Percentiles rank a stretch among this genome's conserved stretches.
phyloP scores from a whole-genome alignment of 2,329 filamentous ascomycete species.

The Calonectria pseudoturangicola region DNA sequence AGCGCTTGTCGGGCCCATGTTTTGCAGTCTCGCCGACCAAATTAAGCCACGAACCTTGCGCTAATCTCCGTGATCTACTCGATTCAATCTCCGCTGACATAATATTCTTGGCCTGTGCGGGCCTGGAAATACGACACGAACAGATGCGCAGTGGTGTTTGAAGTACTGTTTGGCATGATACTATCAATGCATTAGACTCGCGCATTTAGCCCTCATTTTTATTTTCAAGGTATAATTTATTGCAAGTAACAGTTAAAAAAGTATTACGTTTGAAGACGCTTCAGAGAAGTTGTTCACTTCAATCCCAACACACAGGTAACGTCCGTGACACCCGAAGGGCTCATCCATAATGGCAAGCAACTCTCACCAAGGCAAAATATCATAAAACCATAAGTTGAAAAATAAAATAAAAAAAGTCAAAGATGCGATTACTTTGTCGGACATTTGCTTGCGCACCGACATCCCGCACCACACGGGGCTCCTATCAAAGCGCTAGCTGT shows the following conservation, averaged over 20 bases:
- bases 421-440: neutral
- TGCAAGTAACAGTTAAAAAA: too few relatives aligned
- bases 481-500: too few relatives aligned
- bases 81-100: neutral
- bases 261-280: too few relatives aligned
- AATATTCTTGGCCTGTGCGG: neutral
- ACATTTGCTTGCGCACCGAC: neutral
- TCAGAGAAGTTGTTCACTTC: too few relatives aligned
- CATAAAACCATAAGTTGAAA: too few relatives aligned
- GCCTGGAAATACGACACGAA: neutral
- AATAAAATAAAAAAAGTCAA: neutral
- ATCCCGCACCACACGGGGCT: neutral
- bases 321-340: too few relatives aligned
- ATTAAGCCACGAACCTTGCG: neutral
- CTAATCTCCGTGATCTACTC: neutral
- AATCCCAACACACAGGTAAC: too few relatives aligned
- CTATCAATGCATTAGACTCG: too few relatives aligned
- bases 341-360: too few relatives aligned
- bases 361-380: too few relatives aligned
- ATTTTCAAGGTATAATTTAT: too few relatives aligned
- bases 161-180: neutral
- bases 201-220: too few relatives aligned
- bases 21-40: neutral
- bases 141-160: neutral
- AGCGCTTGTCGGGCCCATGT: neutral